Base-by-base conservation (phyloP, 129 eudicot genomes). In the Flaveria linearis region DNA sequence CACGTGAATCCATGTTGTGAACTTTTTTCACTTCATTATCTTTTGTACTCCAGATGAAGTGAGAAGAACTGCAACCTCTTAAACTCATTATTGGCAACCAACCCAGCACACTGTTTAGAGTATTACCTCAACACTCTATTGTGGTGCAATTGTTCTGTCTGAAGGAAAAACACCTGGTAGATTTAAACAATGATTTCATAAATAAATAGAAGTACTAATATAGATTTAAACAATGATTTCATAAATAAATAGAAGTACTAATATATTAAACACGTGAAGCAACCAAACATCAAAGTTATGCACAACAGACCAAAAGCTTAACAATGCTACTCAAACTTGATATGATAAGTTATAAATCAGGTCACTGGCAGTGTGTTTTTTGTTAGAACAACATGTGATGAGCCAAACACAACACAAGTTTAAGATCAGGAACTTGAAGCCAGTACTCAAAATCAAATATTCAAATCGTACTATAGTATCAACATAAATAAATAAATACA, bases 11-110 rank as follows among this genome's bases (percentile, higher is more conserved):
- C 23, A 79, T 72, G 71, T 84, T 88, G 67, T 65, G 75, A 53
- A 83, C 70, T 76, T 79, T 86, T 30, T 43, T 53, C 68, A 87
- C 83, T 55, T 52, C 47, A 36, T 87, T 88, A 8, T 74, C 80
- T 76, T 82, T 86, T 7, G 87, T 80, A 25, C 84, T 56, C 73
- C 80, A 50, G 66, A 91, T 85, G 30, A 83, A 88, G 69, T 88
- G 90, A 51, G 73, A 56, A 26, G 79, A 49, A 47, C 75, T 79
- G 79, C 97, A 88, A 66, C 81, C 70, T 72, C 80, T 86, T 71
- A 79, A 85, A 56, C 63, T 81, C 98, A 90, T 91, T 57, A 57
- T 36, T 52, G 12, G 15, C 18, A 66, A 49, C 11, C 45, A 52
- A 23, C 66, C 65, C 75, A 81, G 5, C 7, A 20, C 23, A 3